Base-by-base conservation (phyloP, 2,329 filamentous ascomycete genomes). In the Diaporthe vaccinii region DNA sequence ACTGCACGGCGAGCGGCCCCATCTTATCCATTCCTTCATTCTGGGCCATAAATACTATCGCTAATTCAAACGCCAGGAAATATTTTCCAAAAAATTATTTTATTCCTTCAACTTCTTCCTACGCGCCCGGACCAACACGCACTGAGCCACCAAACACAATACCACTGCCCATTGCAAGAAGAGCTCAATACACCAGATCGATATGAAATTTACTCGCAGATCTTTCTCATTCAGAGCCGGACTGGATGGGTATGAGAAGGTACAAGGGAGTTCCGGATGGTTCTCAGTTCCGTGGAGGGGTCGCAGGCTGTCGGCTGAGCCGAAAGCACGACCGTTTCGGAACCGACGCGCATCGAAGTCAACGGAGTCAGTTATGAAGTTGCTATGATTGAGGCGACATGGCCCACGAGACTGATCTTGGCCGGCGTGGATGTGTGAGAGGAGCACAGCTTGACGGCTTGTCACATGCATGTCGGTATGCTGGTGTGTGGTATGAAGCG, bases 151-250 rank as follows among this genome's bases (percentile, higher is more conserved):
- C 8, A 4, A 34, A 41, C 1, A 9, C 65, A 15, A 28, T 9
- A 34, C n/a, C 25, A 46, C 9, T 41, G 1, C 22, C 10, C 15
- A 9, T 22, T 49, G 4, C 34, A 5, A 22, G 25, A 8, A 55
- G 17, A 3, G 14, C 2, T 31, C n/a, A 15, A 41, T 4, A 5
- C 34, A 31, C 6, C 0, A 25, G 3, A 2, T 17, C 65, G 22
- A 14, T 20, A 69, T 69, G 65, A 69, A 55, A 14, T 55, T 69
- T 1, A n/a, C 22, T 7, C 46, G 49, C 34, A 69, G 65, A 22
- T 41, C 65, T 20, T 69, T 69, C 15, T 55, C 65, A 14, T 69
- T 69, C 49, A n/a, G 25, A 69, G 65, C 49, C 65, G 49, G 65
- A 2, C 34, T 51, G 15, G 65, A 55, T 7, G 65, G 65, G 2